A percentile compares a stretch with the other conserved stretches of the same genome.
These are phyloP conservation scores for Graphilbum sp. DNA, from an alignment of 2,329 filamentous ascomycete species.

Conservation along the genomic window DNA sequence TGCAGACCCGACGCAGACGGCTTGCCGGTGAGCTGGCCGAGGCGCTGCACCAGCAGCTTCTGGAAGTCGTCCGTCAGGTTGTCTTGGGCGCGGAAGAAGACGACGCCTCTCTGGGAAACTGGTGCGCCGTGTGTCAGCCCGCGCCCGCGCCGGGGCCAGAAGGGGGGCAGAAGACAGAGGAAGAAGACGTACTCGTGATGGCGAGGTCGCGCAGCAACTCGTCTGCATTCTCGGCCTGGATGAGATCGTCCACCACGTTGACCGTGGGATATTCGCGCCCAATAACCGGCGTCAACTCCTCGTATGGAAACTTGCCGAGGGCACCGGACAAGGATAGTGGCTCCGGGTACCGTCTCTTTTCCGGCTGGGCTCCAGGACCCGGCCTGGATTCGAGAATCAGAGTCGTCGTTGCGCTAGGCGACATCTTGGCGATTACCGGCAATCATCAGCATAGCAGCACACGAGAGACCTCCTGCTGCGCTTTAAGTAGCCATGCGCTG, in stretches of 20 bases:
- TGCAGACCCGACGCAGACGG: constrained; percentile 40
- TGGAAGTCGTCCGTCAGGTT: constrained; percentile 40
- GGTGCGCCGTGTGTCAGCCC: no score
- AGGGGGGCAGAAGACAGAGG: background rate
- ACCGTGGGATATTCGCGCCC: constrained; percentile 43
- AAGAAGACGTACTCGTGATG: constrained; percentile 38
- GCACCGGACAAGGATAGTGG: no score
- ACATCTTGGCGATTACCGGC: no score
- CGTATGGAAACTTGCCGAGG: no score
- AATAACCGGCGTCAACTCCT: constrained; percentile 45
- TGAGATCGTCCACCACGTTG: constrained; percentile 43
- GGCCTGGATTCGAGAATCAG: no score
- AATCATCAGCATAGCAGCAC: no score
- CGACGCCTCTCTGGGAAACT: constrained; percentile 47
- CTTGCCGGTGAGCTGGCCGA: constrained; percentile 43
- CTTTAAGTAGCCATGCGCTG: no score
- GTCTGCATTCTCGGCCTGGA: constrained; percentile 44
- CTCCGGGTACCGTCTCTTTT: no score
- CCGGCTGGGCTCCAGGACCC: no score
- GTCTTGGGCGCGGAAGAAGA: constrained; percentile 47
- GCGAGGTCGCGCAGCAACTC: constrained; percentile 49
- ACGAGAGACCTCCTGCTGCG: no score
- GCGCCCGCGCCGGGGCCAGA: no score
- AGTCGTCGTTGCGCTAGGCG: no score
- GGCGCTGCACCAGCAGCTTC: constrained; percentile 39